Conservation (phyloP, 371 early-diverging fungal species). For the Circinella minor region DNA sequence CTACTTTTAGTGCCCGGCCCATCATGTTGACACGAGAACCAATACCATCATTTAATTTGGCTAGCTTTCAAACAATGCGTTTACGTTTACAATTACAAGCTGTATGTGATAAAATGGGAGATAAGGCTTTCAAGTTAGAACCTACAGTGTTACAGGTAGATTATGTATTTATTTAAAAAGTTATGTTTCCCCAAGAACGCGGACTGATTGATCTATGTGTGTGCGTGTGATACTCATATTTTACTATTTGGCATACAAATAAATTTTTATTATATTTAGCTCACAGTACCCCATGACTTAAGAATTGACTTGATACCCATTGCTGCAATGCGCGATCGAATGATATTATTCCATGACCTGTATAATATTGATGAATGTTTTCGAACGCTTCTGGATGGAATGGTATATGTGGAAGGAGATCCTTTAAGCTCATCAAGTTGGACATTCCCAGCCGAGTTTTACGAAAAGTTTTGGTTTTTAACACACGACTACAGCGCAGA, state of each 20-base stretch:
- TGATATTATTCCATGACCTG: conserved; percentile 59
- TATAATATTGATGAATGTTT: conserved; percentile 62
- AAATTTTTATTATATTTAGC: conserved; percentile 15
- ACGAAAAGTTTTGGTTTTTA: conserved; percentile 57
- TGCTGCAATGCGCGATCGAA: conserved; percentile 59
- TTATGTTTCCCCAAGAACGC: neutral
- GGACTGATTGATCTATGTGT: no score
- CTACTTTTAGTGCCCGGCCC: conserved; percentile 17
- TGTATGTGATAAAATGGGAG: conserved; percentile 24
- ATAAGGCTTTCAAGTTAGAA: conserved; percentile 34
- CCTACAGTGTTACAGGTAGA: conserved; percentile 50
- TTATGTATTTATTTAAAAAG: no score
- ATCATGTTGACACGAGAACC: conserved; percentile 25
- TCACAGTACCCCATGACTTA: conserved; percentile 60
- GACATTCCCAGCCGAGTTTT: conserved; percentile 58
- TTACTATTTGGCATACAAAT: no score
- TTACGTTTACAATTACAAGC: conserved; percentile 42
- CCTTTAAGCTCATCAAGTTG: conserved; percentile 59
- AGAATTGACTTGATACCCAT: conserved; percentile 64
- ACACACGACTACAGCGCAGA: conserved; percentile 40
- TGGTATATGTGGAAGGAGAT: conserved; percentile 51
- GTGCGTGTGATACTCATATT: no score
- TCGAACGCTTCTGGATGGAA: conserved; percentile 46
- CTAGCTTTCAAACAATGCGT: conserved; percentile 46
- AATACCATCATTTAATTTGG: conserved; percentile 33